Evolutionary conservation across 2,329 filamentous ascomycete genomes (phyloP), one percentile per base, ranked within the genome.

Genomic region (Ambrosiella beaveri): DNA sequence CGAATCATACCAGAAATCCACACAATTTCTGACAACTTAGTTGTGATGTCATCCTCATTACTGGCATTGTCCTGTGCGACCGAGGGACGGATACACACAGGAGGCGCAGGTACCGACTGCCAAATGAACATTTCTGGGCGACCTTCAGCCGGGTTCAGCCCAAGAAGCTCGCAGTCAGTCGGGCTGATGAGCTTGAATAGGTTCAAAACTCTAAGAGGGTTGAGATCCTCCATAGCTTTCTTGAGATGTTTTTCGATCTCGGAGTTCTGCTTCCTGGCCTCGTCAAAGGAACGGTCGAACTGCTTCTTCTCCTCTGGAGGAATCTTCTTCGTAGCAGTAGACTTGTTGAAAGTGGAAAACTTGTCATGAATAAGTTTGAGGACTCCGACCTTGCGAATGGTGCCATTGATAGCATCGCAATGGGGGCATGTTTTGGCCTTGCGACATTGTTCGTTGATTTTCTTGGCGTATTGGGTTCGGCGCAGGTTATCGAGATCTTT

Each of bases 41-140:
- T 90, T 0, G 93, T 98, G 61, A 98, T 79, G 65, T 98, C 93
- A 66, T 98, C 93, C 69, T 98, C 93, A 17, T 88, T 98, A 63
- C 88, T 96, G 2, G 90, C 86, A 61, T 82, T 87, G 62, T 97
- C 93, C 69, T 97, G 93, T 37, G 85, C 85, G 15, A 98, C 93
- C 0, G 90, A 96, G 0, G 93, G 93, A 60, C 93, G 80, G 65
- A 98, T 95, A 64, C 88, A 94, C 5, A 97, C 87, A 0, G 93
- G 93, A 1, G 93, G 91, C 0, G 91, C 91, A 0, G 93, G 93
- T 40, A 98, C 78, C 66, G 89, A 95, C 67, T 95, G 90, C 93
- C 93, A 98, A 50, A 98, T 81, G 68, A 97, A 94, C 82, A 95
- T 95, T 68, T 98, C 93, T 0, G 93, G 93, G 15, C 90, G 80